Base-by-base conservation (phyloP, 495 filamentous ascomycete genomes). In the Penicillium tannophilum region DNA sequence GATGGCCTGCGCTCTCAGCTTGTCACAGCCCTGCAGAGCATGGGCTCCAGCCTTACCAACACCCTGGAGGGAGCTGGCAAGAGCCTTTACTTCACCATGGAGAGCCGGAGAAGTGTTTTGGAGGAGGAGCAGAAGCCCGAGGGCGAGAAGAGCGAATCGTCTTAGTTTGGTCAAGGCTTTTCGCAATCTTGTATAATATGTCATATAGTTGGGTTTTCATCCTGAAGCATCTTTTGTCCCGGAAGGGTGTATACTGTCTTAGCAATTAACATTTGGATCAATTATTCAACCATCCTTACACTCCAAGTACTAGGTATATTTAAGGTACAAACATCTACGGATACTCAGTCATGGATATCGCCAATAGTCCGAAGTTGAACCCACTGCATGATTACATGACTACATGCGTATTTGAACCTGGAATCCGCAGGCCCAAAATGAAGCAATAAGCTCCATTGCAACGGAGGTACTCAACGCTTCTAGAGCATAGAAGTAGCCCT, bases 1-100 rank as follows among this genome's bases (percentile, higher is more conserved):
- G 91, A 93, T 30, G 87, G 88, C 19, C 78, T 98, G 62, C 83
- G 93, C 56, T 89, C 85, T 30, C 88, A 95, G 79, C 78, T 99
- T 60, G 86, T 96, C 28, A 74, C 69, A 61, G 82, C 93, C 73
- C 76, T 97, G 74, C 87, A 90, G 70, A 84, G 83, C 65, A 81
- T 90, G 63, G 90, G 90, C 33, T 84, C 86, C 36, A 84, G 88
- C 56, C 66, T 97, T 50, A 88, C 90, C 39, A 85, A 70, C 63
- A 79, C 83, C 23, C 70, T 97, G 72, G 92, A 96, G 71, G 85
- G 88, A 17, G 84, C 87, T 56, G 79, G 88, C 35, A 89, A 85
- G 84, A 91, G 83, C 65, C 65, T 97, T 43, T 97, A 91, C 80
- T 79, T 93, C 56, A 90, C 91, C 24, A 74, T 96, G 65, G 91